phyloP scores from a whole-genome alignment of 257 asterid species.

The Solanum virginianum region DNA sequence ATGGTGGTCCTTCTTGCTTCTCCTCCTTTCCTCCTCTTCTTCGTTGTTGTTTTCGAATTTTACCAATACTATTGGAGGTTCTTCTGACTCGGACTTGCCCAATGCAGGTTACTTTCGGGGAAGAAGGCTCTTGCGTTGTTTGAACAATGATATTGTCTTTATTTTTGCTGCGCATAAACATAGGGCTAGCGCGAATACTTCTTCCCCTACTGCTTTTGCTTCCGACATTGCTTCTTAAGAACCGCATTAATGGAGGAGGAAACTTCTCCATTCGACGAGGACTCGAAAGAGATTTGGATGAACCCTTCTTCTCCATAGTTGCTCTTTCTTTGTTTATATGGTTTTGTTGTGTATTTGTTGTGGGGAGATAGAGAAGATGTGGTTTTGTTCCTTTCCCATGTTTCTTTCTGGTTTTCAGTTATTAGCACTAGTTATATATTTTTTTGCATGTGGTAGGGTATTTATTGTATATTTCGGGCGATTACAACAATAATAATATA shows the following conservation, averaged over 20 bases:
- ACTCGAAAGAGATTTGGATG: slow-evolving; percentile 59
- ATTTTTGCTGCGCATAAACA: slow-evolving; percentile 45
- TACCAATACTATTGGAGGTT: not conserved
- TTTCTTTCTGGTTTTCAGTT: not conserved
- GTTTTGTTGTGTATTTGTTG: not conserved
- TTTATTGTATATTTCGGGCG: too few relatives aligned
- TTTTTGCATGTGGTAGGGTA: not conserved
- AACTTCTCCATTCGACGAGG: slow-evolving; percentile 65
- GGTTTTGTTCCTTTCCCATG: not conserved
- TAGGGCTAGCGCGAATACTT: slow-evolving; percentile 48
- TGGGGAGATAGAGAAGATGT: not conserved
- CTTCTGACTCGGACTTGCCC: slow-evolving; percentile 79
- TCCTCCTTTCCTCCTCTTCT: not conserved
- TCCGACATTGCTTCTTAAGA: slow-evolving; percentile 49
- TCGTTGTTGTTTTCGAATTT: not conserved
- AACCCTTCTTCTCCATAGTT: slow-evolving; percentile 4
- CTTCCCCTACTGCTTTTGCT: slow-evolving; percentile 77
- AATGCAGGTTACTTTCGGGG: slow-evolving; percentile 85
- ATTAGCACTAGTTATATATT: not conserved
- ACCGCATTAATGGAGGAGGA: slow-evolving; percentile 78
- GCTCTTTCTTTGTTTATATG: not conserved
- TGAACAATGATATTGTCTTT: slow-evolving; percentile 12
- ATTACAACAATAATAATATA: too few relatives aligned
- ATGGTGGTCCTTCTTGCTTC: not conserved
- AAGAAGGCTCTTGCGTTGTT: slow-evolving; percentile 54